These are phyloP conservation scores for Knoxdaviesia capensis DNA, from an alignment of 2,329 filamentous ascomycete genomes.

Conservation along the genomic window DNA sequence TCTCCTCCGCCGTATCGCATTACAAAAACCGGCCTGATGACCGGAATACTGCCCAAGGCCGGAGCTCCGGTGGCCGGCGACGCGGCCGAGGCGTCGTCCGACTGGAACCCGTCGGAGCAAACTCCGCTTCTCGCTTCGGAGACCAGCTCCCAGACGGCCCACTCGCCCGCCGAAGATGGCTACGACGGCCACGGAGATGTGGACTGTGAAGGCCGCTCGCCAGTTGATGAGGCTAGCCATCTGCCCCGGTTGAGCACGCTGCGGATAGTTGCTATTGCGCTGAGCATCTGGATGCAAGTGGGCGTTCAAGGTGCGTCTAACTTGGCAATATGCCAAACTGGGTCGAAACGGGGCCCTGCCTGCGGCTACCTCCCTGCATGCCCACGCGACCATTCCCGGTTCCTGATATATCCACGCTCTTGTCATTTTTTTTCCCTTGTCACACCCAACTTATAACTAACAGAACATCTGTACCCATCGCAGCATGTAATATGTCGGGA, in stretches of 20 bases:
- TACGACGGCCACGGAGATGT: not conserved
- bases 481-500: constrained; percentile 53
- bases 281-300: constrained; percentile 3
- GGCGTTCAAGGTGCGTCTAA: constrained; percentile 3
- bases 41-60: too few relatives aligned
- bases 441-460: not conserved
- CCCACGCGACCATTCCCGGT: too few relatives aligned
- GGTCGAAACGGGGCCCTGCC: too few relatives aligned
- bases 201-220: not conserved
- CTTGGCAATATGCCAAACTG: not conserved
- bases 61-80: too few relatives aligned
- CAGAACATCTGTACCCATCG: not conserved
- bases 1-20: too few relatives aligned
- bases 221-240: not conserved
- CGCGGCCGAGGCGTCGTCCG: too few relatives aligned
- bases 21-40: too few relatives aligned
- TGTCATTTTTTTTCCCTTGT: not conserved
- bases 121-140: too few relatives aligned
- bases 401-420: too few relatives aligned
- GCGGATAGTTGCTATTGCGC: not conserved
- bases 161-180: not conserved
- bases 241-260: not conserved
- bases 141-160: not conserved
- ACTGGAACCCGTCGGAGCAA: too few relatives aligned
- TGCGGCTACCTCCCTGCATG: too few relatives aligned